phyloP scores from a whole-genome alignment of 495 filamentous ascomycete species.

The Articulospora tetracladia region DNA sequence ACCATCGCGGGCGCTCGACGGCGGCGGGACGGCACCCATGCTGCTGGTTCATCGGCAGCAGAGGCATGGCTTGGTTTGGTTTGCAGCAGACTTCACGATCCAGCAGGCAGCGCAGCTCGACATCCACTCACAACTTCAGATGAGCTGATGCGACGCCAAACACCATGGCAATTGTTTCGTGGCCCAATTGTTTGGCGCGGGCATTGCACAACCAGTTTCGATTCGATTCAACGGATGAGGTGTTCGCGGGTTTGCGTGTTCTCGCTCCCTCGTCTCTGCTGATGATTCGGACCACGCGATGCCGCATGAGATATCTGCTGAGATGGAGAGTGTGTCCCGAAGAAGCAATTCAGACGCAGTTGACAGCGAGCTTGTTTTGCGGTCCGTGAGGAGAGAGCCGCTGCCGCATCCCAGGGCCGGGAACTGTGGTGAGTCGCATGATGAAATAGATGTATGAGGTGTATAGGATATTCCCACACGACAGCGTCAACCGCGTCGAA shows the following conservation, averaged over 20 bases:
- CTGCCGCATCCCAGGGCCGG: too few relatives aligned
- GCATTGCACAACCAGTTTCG: neutral
- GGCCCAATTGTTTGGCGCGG: neutral
- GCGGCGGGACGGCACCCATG: neutral
- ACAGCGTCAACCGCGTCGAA: too few relatives aligned
- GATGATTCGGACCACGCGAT: neutral
- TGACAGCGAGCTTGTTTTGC: neutral
- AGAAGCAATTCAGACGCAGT: neutral
- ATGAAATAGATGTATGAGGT: too few relatives aligned
- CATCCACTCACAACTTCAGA: neutral
- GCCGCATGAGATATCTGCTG: neutral
- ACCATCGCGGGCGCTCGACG: neutral
- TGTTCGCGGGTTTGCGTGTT: neutral
- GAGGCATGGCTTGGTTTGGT: too few relatives aligned
- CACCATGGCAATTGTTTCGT: neutral
- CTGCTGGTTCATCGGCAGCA: neutral
- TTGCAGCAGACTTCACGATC: too few relatives aligned
- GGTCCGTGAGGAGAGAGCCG: too few relatives aligned
- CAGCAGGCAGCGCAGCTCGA: too few relatives aligned
- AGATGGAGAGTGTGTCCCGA: neutral
- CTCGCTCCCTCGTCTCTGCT: neutral
- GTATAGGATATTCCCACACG: too few relatives aligned
- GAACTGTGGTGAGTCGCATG: too few relatives aligned
- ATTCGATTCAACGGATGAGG: neutral
- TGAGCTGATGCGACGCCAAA: conserved; percentile 8